Evolutionary conservation across 2,329 filamentous ascomycete species (phyloP).

Genomic region (Epichloe aotearoae): DNA sequence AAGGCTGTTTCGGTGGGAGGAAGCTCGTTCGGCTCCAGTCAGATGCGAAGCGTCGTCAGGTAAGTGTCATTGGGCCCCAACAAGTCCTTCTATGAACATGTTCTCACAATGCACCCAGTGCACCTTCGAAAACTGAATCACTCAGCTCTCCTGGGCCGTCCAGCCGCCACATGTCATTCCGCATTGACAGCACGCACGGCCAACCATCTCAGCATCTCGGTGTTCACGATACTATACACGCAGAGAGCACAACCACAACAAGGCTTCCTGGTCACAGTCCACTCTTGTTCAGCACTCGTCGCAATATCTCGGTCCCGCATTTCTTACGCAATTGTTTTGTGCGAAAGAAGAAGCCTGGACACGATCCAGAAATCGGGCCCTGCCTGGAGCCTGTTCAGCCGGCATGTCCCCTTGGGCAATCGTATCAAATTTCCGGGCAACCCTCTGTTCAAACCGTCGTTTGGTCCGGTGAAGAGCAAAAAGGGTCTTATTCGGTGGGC

Average conservation of each 20-base stretch:
- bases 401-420: not conserved
- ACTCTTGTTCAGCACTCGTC: slow-evolving; percentile 21
- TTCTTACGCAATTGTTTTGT: slow-evolving; percentile 11
- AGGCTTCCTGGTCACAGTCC: slow-evolving; percentile 14
- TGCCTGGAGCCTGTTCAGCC: not conserved
- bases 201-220: slow-evolving; percentile 7
- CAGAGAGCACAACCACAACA: not conserved
- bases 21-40: slow-evolving; percentile 11
- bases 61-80: slow-evolving; percentile 3
- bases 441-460: slow-evolving; percentile 14
- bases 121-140: not conserved
- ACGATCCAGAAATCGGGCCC: not conserved
- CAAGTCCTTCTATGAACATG: not conserved
- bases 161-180: slow-evolving; percentile 9
- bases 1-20: slow-evolving; percentile 9
- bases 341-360: not conserved
- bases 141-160: slow-evolving; percentile 10
- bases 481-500: not conserved
- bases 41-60: slow-evolving; percentile 10
- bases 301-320: slow-evolving; percentile 14
- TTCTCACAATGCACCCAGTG: slow-evolving; percentile 3
- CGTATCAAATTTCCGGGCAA: slow-evolving; percentile 2
- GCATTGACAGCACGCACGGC: slow-evolving; percentile 6
- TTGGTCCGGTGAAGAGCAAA: slow-evolving; percentile 14
- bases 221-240: not conserved